phyloP scores from a whole-genome alignment of 2,329 filamentous ascomycete genomes.

The Fusarium odoratissimum region DNA sequence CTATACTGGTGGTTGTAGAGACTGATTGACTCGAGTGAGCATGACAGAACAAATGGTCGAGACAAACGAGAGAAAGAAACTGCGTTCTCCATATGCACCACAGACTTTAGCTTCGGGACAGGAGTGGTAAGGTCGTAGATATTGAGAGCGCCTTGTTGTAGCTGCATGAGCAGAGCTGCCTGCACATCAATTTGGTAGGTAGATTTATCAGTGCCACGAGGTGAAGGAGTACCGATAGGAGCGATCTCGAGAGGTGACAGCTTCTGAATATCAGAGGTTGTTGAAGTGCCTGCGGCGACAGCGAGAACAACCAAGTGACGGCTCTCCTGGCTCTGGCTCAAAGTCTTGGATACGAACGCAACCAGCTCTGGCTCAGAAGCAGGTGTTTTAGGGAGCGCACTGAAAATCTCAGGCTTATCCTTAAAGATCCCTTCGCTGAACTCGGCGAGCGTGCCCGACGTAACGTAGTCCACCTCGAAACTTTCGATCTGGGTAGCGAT shows the following conservation, averaged over 20 bases:
- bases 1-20: conserved; percentile 78
- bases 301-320: conserved; percentile 52
- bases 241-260: conserved; percentile 55
- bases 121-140: conserved; percentile 73
- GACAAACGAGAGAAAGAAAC: conserved; percentile 75
- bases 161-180: conserved; percentile 72
- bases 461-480: conserved; percentile 63
- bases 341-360: conserved; percentile 60
- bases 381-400: conserved; percentile 61
- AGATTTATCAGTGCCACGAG: conserved; percentile 23
- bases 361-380: conserved; percentile 64
- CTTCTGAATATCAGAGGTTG: conserved; percentile 48
- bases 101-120: conserved; percentile 69
- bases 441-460: conserved; percentile 59
- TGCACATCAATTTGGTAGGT: conserved; percentile 70
- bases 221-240: conserved; percentile 48
- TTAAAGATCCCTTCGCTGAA: conserved; percentile 67
- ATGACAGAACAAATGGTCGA: conserved; percentile 71
- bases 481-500: conserved; percentile 48
- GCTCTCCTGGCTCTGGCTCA: conserved; percentile 45
- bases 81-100: conserved; percentile 62
- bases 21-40: conserved; percentile 66
- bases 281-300: conserved; percentile 42
- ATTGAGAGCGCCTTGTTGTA: conserved; percentile 64
- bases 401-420: conserved; percentile 63